Conservation (phyloP, 129 eudicot genomes). For the Calendula officinalis region DNA sequence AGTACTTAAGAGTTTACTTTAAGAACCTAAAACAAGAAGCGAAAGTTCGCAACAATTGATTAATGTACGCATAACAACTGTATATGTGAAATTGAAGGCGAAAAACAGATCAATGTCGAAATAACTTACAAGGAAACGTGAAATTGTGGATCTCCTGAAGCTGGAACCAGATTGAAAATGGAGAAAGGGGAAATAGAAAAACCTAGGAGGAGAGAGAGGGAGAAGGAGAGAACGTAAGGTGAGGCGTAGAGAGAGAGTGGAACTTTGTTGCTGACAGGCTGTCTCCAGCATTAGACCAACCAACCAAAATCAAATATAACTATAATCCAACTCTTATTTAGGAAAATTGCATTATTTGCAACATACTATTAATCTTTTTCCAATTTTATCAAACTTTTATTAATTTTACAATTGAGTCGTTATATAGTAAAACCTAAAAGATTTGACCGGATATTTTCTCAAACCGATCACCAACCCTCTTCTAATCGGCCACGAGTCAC, state of each 20-base stretch:
- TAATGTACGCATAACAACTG: background rate
- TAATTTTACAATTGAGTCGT: too few species aligned
- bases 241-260: conserved; percentile 33
- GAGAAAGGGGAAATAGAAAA: conserved; percentile 11
- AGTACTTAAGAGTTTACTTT: background rate
- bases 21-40: conserved; percentile 13
- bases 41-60: background rate
- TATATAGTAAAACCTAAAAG: too few species aligned
- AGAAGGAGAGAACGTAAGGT: conserved; percentile 31
- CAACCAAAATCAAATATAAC: conserved; percentile 11
- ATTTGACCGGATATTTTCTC: too few species aligned
- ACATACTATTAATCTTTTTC: too few species aligned
- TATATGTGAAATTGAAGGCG: conserved; percentile 9
- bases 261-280: conserved; percentile 91
- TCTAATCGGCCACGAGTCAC: too few species aligned
- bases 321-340: too few species aligned
- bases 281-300: conserved; percentile 88
- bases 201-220: conserved; percentile 23
- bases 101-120: background rate
- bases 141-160: conserved; percentile 14
- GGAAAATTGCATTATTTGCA: too few species aligned
- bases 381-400: too few species aligned
- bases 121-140: conserved; percentile 31
- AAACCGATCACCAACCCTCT: too few species aligned
- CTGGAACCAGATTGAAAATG: background rate